Evolutionary conservation across 106 monocot species (phyloP).

Genomic region (Phalaenopsis equestris): DNA sequence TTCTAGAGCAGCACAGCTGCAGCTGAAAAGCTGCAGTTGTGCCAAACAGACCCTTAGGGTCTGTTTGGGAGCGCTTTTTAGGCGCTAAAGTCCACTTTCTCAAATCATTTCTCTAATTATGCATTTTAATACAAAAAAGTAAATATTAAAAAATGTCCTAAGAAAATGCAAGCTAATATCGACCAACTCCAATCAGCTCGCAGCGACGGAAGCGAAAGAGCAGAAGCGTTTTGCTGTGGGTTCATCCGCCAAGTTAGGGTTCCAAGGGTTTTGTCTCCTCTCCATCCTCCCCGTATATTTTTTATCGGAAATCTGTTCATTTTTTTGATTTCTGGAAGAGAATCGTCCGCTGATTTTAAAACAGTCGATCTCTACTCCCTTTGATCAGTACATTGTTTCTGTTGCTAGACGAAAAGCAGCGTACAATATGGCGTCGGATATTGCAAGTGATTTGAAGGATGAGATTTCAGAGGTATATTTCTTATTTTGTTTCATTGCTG

Average conservation of each 20-base stretch:
- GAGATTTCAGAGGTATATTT: slow-evolving; percentile 22
- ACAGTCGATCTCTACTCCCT: background rate
- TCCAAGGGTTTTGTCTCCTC: background rate
- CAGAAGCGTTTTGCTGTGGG: too few relatives aligned
- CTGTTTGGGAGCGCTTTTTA: too few relatives aligned
- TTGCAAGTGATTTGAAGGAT: slow-evolving; percentile 16
- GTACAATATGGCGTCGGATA: slow-evolving; percentile 15
- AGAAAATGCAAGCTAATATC: too few relatives aligned
- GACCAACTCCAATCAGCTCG: too few relatives aligned
- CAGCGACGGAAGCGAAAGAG: too few relatives aligned
- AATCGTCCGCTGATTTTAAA: background rate
- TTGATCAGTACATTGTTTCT: background rate
- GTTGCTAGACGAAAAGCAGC: background rate
- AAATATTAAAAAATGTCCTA: too few relatives aligned
- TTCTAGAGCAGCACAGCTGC: too few relatives aligned
- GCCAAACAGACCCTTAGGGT: too few relatives aligned
- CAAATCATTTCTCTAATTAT: too few relatives aligned
- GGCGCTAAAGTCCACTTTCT: too few relatives aligned
- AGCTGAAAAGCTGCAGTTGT: too few relatives aligned
- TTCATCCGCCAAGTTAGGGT: background rate
- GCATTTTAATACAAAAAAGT: too few relatives aligned
- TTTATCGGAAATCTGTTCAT: background rate
- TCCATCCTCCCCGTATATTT: background rate
- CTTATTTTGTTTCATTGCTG: background rate
- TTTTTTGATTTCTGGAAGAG: background rate